phyloP scores from a whole-genome alignment of 306 rosid species.

The Ammopiptanthus mongolicus region DNA sequence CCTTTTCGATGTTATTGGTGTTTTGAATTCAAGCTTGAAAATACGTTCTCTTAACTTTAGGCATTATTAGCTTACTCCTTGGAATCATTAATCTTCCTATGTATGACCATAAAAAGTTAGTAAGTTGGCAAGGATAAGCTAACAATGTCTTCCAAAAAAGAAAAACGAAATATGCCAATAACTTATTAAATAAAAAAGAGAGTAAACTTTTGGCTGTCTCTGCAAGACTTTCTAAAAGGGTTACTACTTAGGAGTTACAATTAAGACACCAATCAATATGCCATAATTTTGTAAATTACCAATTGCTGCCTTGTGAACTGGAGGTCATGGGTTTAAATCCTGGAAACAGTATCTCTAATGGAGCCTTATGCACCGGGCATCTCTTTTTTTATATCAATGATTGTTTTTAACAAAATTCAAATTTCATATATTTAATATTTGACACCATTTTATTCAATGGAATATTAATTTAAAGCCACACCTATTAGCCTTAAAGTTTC shows the following conservation, averaged over 20 bases:
- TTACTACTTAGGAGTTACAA: neutral
- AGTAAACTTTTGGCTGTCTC: neutral
- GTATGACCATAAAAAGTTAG: neutral
- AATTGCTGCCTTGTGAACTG: neutral
- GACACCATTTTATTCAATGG: neutral
- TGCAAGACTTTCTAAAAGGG: neutral
- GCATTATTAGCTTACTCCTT: neutral
- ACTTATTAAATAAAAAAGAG: neutral
- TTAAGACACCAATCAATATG: neutral
- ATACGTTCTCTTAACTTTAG: neutral
- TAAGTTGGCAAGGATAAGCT: neutral
- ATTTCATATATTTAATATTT: neutral
- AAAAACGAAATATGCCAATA: too few species aligned
- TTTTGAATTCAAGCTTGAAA: neutral
- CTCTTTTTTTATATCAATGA: too few species aligned
- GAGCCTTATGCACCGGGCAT: too few species aligned
- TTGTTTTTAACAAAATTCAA: slow-evolving; percentile 1
- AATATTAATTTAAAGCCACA: neutral
- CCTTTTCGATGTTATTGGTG: neutral
- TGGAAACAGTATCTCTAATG: too few species aligned
- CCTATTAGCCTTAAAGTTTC: neutral
- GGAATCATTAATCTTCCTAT: neutral
- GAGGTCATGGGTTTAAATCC: too few species aligned
- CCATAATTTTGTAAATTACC: neutral
- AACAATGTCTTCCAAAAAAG: neutral